Base-by-base conservation (phyloP, 495 filamentous ascomycete species). In the Penicillium malachiteum region DNA sequence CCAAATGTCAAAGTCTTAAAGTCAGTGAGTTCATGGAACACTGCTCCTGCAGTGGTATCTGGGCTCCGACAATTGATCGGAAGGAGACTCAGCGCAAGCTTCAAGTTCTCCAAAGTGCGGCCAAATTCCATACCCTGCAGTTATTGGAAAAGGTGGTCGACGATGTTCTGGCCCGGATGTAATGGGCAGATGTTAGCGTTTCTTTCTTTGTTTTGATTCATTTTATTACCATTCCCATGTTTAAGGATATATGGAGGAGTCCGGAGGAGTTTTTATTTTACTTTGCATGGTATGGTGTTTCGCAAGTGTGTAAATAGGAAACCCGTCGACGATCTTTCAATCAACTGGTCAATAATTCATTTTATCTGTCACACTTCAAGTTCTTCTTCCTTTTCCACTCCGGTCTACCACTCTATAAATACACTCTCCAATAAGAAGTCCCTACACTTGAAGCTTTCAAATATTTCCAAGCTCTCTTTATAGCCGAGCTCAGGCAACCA, bases 1-100 rank as follows among this genome's bases (percentile, higher is more conserved):
- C 68, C 44, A 82, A 81, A 55, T 82, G 79, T 58, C 67, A 64
- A 38, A 63, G 52, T 9, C 66, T 81, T 7, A 79, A 91, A 70
- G 79, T 88, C 39, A 97, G 94, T 74, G 94, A 96, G 62, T 95
- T 97, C 66, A 88, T 92, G 86, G 94, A 97, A 71, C 93, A 97
- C 72, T 98, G 94, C 69, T 87, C 86, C 26, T 98, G 94, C 75
- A 87, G 88, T 47, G 93, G 95, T 7, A 78, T 73, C 41, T 98
- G 94, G 94, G 79, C 73, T 13, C 82, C 82, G 55, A 91, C 83
- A 26, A 72, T 92, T 50, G 79, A 87, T 65, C 79, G 81, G 60
- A 84, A 82, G n/a, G 89, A 88, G 37, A 76, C 92, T 18, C 62
- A 83, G 57, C 83, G 78, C 66, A 78, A 75, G 66, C 59, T 97